These are phyloP conservation scores for Groenewaldozyma tartarivorans DNA, from an alignment of 805 yeast genomes.

Conservation along the genomic window DNA sequence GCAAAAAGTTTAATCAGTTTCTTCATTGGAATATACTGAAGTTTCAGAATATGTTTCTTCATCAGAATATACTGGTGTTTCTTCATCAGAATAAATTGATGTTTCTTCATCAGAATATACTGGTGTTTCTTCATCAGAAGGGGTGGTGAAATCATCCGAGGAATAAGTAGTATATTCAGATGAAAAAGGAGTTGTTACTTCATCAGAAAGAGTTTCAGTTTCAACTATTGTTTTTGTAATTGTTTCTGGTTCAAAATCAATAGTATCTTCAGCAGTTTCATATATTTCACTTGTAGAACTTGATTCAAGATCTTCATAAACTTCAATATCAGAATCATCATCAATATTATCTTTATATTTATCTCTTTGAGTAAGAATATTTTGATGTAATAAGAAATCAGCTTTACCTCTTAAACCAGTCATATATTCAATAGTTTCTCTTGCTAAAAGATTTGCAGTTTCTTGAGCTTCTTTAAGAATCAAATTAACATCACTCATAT, in stretches of 20 bases:
- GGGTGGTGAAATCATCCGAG: too few species aligned
- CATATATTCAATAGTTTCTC: conserved; percentile 36
- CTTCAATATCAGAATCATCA: conserved; percentile 18
- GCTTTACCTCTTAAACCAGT: conserved; percentile 18
- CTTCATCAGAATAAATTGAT: too few species aligned
- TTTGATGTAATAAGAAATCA: conserved; percentile 17
- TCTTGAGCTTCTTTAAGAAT: conserved; percentile 35
- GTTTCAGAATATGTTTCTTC: too few species aligned
- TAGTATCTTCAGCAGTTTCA: not conserved
- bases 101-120: too few species aligned
- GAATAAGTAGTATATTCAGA: too few species aligned
- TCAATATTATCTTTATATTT: conserved; percentile 19
- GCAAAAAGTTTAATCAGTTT: too few species aligned
- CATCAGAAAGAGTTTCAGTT: not conserved
- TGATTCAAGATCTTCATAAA: conserved; percentile 15
- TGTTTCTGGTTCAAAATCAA: not conserved
- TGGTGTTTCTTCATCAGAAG: too few species aligned
- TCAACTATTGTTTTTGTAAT: not conserved
- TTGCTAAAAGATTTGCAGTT: conserved; percentile 32
- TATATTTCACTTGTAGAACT: not conserved
- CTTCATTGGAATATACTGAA: too few species aligned
- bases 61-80: too few species aligned
- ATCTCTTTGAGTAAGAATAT: conserved; percentile 7
- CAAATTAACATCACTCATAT: conserved; percentile 31
- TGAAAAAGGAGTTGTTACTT: too few species aligned